phyloP scores from a whole-genome alignment of 306 rosid species.

The Mimosa pudica region DNA sequence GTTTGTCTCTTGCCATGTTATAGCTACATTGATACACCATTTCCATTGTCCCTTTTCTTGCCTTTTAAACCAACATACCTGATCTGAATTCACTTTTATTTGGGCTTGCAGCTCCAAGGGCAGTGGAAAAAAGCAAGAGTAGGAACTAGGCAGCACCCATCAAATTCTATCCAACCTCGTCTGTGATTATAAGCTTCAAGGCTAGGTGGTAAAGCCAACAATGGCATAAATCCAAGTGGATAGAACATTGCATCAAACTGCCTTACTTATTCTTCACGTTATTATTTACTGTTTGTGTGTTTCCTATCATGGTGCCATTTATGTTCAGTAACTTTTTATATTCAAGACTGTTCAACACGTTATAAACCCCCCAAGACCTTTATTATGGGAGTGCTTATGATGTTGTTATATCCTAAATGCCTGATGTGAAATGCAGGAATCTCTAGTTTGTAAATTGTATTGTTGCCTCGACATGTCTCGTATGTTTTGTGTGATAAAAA shows the following conservation, averaged over 20 bases:
- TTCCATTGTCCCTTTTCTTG: background rate
- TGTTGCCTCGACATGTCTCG: constrained; percentile 40
- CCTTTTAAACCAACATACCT: background rate
- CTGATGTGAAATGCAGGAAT: constrained; percentile 41
- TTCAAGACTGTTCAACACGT: constrained; percentile 38
- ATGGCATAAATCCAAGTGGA: constrained; percentile 27
- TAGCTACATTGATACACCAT: background rate
- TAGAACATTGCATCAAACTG: constrained; percentile 42
- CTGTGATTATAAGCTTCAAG: constrained; percentile 35
- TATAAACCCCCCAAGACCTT: constrained; percentile 35
- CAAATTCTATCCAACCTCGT: constrained; percentile 43
- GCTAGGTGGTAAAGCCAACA: constrained; percentile 18
- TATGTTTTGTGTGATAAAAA: constrained; percentile 35
- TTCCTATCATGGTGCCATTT: constrained; percentile 37
- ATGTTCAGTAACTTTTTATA: constrained; percentile 37
- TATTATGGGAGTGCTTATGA: constrained; percentile 35
- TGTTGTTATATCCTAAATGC: constrained; percentile 32
- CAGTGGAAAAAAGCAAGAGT: constrained; percentile 69
- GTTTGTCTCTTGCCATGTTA: background rate
- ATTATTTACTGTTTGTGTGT: constrained; percentile 32
- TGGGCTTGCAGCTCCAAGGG: constrained; percentile 71
- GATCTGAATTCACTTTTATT: constrained; percentile 9
- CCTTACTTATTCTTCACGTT: constrained; percentile 28
- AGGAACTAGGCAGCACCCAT: constrained; percentile 50
- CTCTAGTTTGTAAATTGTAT: constrained; percentile 47